These are phyloP conservation scores for Globisporangium sylvaticum DNA, from an alignment of 352 stramenopile genomes.

Conservation along the genomic window DNA sequence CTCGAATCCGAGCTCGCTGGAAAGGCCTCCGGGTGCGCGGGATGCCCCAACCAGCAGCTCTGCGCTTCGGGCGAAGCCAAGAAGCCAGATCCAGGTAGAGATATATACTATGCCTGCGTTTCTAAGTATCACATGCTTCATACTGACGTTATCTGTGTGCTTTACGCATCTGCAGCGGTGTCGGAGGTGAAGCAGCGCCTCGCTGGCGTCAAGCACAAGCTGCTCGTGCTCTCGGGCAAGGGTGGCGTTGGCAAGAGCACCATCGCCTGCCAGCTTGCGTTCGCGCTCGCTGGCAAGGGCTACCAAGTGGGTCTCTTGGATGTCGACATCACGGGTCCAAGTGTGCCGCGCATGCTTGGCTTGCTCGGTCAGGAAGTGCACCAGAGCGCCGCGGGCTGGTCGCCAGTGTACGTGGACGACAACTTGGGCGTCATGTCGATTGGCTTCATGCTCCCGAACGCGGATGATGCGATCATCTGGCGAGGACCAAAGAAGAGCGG, in stretches of 20 bases:
- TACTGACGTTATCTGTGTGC: slow-evolving; percentile 31
- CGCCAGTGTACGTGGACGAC: slow-evolving; percentile 97
- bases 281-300: slow-evolving; percentile 92
- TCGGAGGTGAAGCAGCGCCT: slow-evolving; percentile 88
- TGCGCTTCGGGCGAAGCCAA: slow-evolving; percentile 92
- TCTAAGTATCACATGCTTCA: too few species aligned
- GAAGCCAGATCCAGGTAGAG: slow-evolving; percentile 82
- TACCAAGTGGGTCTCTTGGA: slow-evolving; percentile 97
- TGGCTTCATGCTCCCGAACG: slow-evolving; percentile 97
- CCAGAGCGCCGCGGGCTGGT: slow-evolving; percentile 98
- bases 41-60: slow-evolving; percentile 96
- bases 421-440: slow-evolving; percentile 99
- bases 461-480: slow-evolving; percentile 99
- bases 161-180: slow-evolving; percentile 27
- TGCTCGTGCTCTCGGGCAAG: slow-evolving; percentile 99
- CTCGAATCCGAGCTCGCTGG: slow-evolving; percentile 92
- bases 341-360: slow-evolving; percentile 96
- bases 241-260: slow-evolving; percentile 99
- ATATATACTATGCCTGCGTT: too few species aligned
- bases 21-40: slow-evolving; percentile 92
- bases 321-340: slow-evolving; percentile 99
- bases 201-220: slow-evolving; percentile 91
- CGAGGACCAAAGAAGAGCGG: slow-evolving; percentile 99
- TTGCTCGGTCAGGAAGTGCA: slow-evolving; percentile 93
- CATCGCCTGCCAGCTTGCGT: slow-evolving; percentile 97